phyloP scores from a whole-genome alignment of 495 filamentous ascomycete genomes.

The Xylaria curta region DNA sequence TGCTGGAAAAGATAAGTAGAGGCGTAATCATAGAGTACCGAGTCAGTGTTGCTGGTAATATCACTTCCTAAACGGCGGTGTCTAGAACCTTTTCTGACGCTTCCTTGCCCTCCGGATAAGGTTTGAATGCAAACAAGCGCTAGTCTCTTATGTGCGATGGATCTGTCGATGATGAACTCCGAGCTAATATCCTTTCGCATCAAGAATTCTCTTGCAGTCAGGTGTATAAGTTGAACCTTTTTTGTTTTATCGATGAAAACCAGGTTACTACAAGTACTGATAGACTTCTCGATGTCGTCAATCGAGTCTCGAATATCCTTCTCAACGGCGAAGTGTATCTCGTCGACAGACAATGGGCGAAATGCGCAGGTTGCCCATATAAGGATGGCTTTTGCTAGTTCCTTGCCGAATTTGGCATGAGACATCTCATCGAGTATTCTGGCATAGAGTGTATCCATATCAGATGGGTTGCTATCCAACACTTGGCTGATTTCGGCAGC shows the following conservation, averaged over 20 bases:
- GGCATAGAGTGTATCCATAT: constrained; percentile 35
- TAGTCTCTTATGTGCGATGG: constrained; percentile 21
- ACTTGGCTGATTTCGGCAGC: constrained; percentile 38
- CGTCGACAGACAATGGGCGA: constrained; percentile 36
- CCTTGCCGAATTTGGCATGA: constrained; percentile 27
- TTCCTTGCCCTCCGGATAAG: constrained; percentile 6
- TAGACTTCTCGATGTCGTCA: constrained; percentile 21
- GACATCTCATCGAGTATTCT: constrained; percentile 37
- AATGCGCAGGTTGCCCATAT: constrained; percentile 37
- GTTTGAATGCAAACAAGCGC: constrained; percentile 23
- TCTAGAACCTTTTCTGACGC: neutral
- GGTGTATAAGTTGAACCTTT: constrained; percentile 26
- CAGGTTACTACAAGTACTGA: constrained; percentile 21
- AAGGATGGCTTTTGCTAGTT: constrained; percentile 37
- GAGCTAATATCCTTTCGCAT: neutral
- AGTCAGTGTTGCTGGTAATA: neutral
- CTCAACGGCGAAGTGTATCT: constrained; percentile 21
- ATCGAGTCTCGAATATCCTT: constrained; percentile 29
- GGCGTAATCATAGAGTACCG: constrained; percentile 25
- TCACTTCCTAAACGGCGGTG: neutral
- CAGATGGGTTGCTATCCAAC: constrained; percentile 34
- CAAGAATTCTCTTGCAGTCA: constrained; percentile 29
- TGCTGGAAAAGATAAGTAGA: constrained; percentile 29
- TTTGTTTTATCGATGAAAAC: constrained; percentile 27
- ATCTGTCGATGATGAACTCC: constrained; percentile 9